Conservation (phyloP, 2,329 filamentous ascomycete genomes). For the Aspergillus flavus region DNA sequence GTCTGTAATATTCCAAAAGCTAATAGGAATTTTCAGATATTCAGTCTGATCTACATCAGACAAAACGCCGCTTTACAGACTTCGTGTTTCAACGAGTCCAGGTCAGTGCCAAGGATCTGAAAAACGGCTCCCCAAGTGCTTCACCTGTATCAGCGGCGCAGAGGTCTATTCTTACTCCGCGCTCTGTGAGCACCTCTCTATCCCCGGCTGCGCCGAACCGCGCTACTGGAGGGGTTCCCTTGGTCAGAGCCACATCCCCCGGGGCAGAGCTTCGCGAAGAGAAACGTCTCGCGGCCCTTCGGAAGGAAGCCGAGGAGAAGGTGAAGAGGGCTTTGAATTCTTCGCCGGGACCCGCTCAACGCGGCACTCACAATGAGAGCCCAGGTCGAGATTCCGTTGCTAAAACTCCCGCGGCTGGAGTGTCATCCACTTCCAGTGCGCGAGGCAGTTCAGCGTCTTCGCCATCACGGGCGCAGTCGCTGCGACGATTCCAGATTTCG, state of each 20-base stretch:
- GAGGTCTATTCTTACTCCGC: slow-evolving; percentile 33
- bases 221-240: slow-evolving; percentile 35
- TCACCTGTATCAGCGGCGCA: slow-evolving; percentile 26
- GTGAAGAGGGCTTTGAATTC: slow-evolving; percentile 30
- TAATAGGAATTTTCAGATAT: slow-evolving; percentile 39
- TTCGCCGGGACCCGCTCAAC: slow-evolving; percentile 12
- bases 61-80: slow-evolving; percentile 52
- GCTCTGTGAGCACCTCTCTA: slow-evolving; percentile 38
- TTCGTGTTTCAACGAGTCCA: slow-evolving; percentile 50
- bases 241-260: slow-evolving; percentile 45
- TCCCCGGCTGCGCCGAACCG: slow-evolving; percentile 18
- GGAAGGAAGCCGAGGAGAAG: slow-evolving; percentile 35
- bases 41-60: slow-evolving; percentile 46
- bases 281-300: slow-evolving; percentile 29
- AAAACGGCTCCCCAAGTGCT: slow-evolving; percentile 16
- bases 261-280: slow-evolving; percentile 44
- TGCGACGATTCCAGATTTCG: slow-evolving; percentile 46
- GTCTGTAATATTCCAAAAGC: not conserved
- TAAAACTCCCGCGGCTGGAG: not conserved
- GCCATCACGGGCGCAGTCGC: slow-evolving; percentile 21
- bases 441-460: slow-evolving; percentile 21
- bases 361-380: not conserved
- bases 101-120: slow-evolving; percentile 21
- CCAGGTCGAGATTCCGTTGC: not conserved
- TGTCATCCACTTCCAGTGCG: slow-evolving; percentile 17